Conservation (phyloP, 768 basidiomycete species). For the Lentinula lateritia region DNA sequence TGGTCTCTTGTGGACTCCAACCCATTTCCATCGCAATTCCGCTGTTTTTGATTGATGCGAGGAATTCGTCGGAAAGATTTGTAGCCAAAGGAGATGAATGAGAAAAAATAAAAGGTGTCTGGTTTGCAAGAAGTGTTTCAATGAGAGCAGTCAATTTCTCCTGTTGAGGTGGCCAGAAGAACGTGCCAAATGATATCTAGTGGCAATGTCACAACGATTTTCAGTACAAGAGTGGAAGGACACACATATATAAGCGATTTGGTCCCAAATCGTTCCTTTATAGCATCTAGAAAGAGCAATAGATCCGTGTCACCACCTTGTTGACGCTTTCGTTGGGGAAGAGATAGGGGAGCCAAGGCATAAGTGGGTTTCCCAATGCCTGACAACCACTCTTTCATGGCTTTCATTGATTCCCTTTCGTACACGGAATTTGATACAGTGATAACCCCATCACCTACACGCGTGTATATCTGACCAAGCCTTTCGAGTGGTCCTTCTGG, state of each 20-base stretch:
- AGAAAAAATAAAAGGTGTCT: slow-evolving; percentile 1
- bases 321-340: background rate
- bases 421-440: background rate
- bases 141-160: slow-evolving; percentile 1
- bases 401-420: background rate
- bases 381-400: background rate
- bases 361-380: background rate
- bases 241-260: slow-evolving; percentile 2
- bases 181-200: slow-evolving; percentile 6
- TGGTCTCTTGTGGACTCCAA: slow-evolving; percentile 5
- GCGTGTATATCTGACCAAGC: background rate
- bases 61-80: background rate
- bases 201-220: too few species aligned
- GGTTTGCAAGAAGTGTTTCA: background rate
- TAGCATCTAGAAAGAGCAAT: background rate
- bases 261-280: background rate
- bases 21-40: background rate
- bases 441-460: background rate
- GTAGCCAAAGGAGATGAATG: background rate
- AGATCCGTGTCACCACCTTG: background rate
- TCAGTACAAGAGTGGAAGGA: background rate
- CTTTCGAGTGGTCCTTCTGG: background rate
- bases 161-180: slow-evolving; percentile 2
- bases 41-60: background rate
- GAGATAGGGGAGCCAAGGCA: background rate